Base-by-base conservation (phyloP, 345 rosid genomes). In the Populus deltoides region DNA sequence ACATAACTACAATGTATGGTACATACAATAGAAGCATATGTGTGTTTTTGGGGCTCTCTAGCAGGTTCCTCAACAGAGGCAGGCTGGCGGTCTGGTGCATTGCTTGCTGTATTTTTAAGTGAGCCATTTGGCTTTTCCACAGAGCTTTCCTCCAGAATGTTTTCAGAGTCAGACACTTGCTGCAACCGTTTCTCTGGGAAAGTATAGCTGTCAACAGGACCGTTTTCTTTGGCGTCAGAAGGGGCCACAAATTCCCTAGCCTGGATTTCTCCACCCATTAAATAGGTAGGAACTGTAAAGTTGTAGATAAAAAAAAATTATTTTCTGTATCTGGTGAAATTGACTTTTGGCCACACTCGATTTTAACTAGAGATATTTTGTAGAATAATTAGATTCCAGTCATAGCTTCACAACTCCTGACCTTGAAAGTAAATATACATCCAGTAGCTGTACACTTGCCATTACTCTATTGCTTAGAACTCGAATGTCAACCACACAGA, bases 1-100 rank as follows among this genome's bases (percentile, higher is more conserved):
- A 73, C 35, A 70, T 77, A 66, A 76, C 72, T 38, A 69, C 67
- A 17, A 39, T 38, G 20, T 7, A 31, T 68, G 78, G 81, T 74
- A 76, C 91, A 61, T 90, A 91, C 96, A 85, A 91, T 90, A 55
- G 93, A 90, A 69, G 96, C 96, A 63, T 90, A 90, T 36, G 93
- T 91, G 83, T 80, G 93, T 72, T 86, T 90, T 77, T 82, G 93
- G 70, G 87, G 88, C 78, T 85, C 93, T 55, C 74, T 89, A 63
- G 79, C 77, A 68, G 88, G 73, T 75, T 90, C 91, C 77, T 90
- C 88, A 62, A 83, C 77, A 73, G 86, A 77, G 45, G 88, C 73
- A 77, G 83, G 81, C 76, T 86, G 62, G 31, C 76, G 79, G 70
- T 90, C 91, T 70, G 81, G 87, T 39, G 31, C 66, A 38, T 75